Conservation (phyloP, 495 filamentous ascomycete species). For the Aspergillus panamensis region DNA sequence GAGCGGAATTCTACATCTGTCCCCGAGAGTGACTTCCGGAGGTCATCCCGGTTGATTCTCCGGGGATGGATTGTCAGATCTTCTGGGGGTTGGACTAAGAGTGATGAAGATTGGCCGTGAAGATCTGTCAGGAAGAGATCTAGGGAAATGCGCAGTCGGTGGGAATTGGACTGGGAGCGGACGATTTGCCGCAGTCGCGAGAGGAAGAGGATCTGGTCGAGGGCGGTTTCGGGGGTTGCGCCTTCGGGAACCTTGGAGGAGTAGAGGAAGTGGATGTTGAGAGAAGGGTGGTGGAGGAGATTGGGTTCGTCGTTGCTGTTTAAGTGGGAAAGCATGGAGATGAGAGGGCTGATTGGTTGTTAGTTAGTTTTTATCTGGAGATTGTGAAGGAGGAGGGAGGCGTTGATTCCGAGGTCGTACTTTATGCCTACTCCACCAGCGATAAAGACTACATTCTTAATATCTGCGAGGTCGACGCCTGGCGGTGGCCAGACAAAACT, state of each 20-base stretch:
- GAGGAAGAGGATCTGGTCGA: slow-evolving; percentile 60
- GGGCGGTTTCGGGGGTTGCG: slow-evolving; percentile 38
- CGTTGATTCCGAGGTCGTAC: slow-evolving; percentile 21
- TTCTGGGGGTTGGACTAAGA: slow-evolving; percentile 11
- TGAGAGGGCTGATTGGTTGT: slow-evolving; percentile 46
- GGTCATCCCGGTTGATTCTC: slow-evolving; percentile 51
- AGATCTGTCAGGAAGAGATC: slow-evolving; percentile 42
- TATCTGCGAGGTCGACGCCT: slow-evolving; percentile 29
- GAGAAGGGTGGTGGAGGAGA: slow-evolving; percentile 17
- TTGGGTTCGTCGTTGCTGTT: slow-evolving; percentile 28
- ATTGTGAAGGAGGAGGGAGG: background rate
- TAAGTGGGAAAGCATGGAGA: slow-evolving; percentile 53
- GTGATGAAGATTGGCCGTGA: slow-evolving; percentile 3
- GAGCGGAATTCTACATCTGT: slow-evolving; percentile 35
- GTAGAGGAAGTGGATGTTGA: slow-evolving; percentile 42
- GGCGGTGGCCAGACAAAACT: slow-evolving; percentile 73
- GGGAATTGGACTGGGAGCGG: slow-evolving; percentile 26
- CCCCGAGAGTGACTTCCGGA: slow-evolving; percentile 44
- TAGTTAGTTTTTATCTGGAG: background rate
- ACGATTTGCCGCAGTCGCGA: slow-evolving; percentile 49
- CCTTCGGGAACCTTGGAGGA: slow-evolving; percentile 37
- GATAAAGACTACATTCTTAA: slow-evolving; percentile 64
- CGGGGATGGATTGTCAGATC: slow-evolving; percentile 41
- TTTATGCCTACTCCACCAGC: slow-evolving; percentile 88
- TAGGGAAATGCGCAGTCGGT: slow-evolving; percentile 31